Evolutionary conservation across 768 basidiomycete species (phyloP), one percentile per base, ranked within the genome.

Genomic region (Cubamyces sp.): DNA sequence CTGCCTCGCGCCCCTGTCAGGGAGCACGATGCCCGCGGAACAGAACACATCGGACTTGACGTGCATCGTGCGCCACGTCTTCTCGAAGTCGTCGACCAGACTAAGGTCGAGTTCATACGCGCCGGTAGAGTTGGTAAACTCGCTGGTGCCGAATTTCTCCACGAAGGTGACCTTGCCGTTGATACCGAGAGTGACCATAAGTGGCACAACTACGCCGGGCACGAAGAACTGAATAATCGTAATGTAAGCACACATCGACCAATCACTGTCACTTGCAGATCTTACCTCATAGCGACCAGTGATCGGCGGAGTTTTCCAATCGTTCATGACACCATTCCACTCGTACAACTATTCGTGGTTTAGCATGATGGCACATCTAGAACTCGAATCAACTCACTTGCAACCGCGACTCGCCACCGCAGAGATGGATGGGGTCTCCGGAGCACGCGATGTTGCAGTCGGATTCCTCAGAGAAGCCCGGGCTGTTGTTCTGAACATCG

Each of bases 101-200:
- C 79, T 85, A 42, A 86, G 71, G 68, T 92, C 91, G 25, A 93
- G 77, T 65, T 93, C 91, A 64, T 91, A 92, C 0, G 89, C 90
- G 9, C 90, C 91, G 16, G 91, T 91, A 4, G 87, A 80, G 72
- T 91, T 91, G 3, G 70, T 61, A 58, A 78, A 85, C 39, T 83
- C 83, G 58, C 80, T 80, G 25, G 90, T 91, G 9, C 89, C 88
- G 3, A 57, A 75, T 71, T 92, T 93, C 73, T 93, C 91, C 7
- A 93, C 76, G 76, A 92, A 90, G 1, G 86, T 82, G 50, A 92
- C 86, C 69, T 92, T 93, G 78, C 88, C 86, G 77, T 92, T 92
- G 73, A 89, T 79, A 1, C 91, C 90, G 34, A 93, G 76, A 0
- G 91, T 92, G 3, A 88, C 85, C 40, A 91, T 83, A 60, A 92